Percentiles rank a stretch among this genome's conserved stretches.
phyloP scores from a whole-genome alignment of 345 rosid genomes.

The Heritiera fomes region DNA sequence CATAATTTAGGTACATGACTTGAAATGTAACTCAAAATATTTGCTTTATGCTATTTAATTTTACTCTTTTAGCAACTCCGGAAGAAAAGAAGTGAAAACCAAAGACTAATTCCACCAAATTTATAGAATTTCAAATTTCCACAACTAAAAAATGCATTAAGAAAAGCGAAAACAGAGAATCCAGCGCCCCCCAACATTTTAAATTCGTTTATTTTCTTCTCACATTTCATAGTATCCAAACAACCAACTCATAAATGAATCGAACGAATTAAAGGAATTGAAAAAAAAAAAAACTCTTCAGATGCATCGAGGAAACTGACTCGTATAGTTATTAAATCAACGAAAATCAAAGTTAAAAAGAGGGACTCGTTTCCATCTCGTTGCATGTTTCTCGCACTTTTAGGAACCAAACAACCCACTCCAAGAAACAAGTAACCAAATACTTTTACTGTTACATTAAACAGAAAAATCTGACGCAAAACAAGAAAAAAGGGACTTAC shows the following conservation, averaged over 20 bases:
- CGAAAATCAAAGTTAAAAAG: not conserved
- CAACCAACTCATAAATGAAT: too few species aligned
- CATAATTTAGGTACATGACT: not conserved
- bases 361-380: not conserved
- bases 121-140: not conserved
- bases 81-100: not conserved
- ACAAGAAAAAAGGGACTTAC: slow-evolving; percentile 44
- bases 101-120: not conserved
- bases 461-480: not conserved
- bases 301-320: not conserved
- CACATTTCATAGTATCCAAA: too few species aligned
- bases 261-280: too few species aligned
- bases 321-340: not conserved
- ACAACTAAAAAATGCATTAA: not conserved
- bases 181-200: not conserved
- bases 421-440: not conserved
- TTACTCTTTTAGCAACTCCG: not conserved
- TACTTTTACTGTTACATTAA: not conserved
- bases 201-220: too few species aligned
- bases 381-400: not conserved
- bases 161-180: not conserved
- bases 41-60: not conserved
- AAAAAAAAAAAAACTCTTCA: not conserved
- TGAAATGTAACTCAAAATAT: not conserved
- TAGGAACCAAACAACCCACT: slow-evolving; percentile 5